Base-by-base conservation (phyloP, 2,329 filamentous ascomycete species). In the Pseudocercospora fuligena region DNA sequence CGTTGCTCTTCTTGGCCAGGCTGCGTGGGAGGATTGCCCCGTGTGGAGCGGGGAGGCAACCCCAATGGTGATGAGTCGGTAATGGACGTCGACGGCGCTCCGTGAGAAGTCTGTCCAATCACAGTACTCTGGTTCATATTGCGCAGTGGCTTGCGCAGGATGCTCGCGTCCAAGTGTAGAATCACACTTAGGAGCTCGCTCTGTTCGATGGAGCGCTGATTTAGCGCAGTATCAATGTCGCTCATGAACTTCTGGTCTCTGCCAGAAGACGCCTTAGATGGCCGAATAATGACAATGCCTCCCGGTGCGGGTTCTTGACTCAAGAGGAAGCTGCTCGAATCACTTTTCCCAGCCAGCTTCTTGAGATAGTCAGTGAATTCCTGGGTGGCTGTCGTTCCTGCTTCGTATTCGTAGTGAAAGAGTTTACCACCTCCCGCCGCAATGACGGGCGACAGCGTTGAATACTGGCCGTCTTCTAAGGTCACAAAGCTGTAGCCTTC, bases 181-280 rank as follows among this genome's bases (percentile, higher is more conserved):
- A 99, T 95, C 1, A 92, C 92, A 77, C 97, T 93, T 1, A 99
- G 84, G 69, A 99, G 97, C 73, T 97, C 94, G 65, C 91, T 93
- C 75, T 97, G 93, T 72, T 94, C 89, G 61, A 97, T 90, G 2
- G 93, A 89, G 3, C 93, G 88, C 76, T 97, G 93, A 67, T 93
- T 90, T 12, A 96, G 85, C 54, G 88, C 84, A 21, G 90, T 77
- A 1, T 93, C 91, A 16, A 96, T 87, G 3, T 66, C 62, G 23
- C 66, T 61, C 33, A 73, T 65, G 60, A 77, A 70, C 12, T 51
- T 53, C 19, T 60, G 49, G 36, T 63, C 51, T 11, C 66, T 66
- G 69, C 49, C 66, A 58, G 31, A 66, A 64, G 89, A 86, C 51
- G 83, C 84, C 9, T 89, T 85, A 23, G 89, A 82, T 70, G 90